Conservation (phyloP, 2,329 filamentous ascomycete species). For the Endothia cerciana region DNA sequence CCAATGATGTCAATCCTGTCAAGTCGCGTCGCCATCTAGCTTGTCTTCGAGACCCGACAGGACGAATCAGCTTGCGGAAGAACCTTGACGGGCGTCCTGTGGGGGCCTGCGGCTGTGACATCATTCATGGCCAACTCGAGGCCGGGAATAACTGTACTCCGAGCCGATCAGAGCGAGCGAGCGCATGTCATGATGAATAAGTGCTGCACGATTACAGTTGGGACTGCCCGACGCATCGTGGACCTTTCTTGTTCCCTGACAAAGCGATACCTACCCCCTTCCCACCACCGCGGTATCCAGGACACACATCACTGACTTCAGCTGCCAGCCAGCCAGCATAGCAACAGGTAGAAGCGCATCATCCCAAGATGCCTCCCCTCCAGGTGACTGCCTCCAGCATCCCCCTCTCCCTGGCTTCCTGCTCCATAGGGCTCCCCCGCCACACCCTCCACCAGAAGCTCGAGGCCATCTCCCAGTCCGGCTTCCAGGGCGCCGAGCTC, state of each 20-base stretch:
- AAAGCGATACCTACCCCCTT: too few relatives aligned
- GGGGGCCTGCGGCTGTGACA: not conserved
- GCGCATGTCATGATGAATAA: not conserved
- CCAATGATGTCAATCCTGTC: slow-evolving; percentile 9
- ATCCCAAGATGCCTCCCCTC: slow-evolving; percentile 3
- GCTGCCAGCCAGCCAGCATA: not conserved
- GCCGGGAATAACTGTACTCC: too few relatives aligned
- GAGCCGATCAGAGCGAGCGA: too few relatives aligned
- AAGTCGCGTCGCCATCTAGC: not conserved
- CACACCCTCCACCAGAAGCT: slow-evolving; percentile 64
- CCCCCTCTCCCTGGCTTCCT: slow-evolving; percentile 58
- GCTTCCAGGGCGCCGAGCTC: slow-evolving; percentile 73
- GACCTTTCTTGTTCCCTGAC: too few relatives aligned
- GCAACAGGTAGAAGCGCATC: not conserved
- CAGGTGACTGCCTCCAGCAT: slow-evolving; percentile 33
- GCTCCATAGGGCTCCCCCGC: slow-evolving; percentile 49
- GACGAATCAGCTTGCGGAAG: not conserved
- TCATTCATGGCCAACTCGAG: too few relatives aligned
- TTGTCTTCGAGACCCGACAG: not conserved
- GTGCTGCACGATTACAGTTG: not conserved
- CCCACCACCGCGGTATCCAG: not conserved
- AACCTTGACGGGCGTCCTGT: not conserved
- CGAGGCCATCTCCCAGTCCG: slow-evolving; percentile 63
- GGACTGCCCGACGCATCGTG: too few relatives aligned
- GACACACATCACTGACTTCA: not conserved